Base-by-base conservation (phyloP, 192 early-diverging fungal genomes). In the Coemansia sp. region DNA sequence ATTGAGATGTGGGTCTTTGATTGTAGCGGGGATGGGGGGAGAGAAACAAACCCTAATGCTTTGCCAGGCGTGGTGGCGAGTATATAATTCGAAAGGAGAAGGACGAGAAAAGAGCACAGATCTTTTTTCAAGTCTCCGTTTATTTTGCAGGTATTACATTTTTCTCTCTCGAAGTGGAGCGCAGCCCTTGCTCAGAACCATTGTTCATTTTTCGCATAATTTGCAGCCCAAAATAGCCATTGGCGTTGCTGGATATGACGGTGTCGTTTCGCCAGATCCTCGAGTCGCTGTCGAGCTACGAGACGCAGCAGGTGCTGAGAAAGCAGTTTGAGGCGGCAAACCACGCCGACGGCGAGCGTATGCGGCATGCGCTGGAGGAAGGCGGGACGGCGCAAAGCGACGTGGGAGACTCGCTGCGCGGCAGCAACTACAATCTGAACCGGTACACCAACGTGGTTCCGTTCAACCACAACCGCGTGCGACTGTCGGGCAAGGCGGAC, bases 381-480 rank as follows among this genome's bases (percentile, higher is more conserved):
- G 50, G 34, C 29, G 37, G 25, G 3, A 19, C 41, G 23, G 26
- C 18, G 7, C 23, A 19, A 8, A 37, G 45, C n/a, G 14, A n/a
- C 11, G 51, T 68, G 0, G 43, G 60, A 33, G 62, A 68, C 36
- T 58, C 72, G 8, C 65, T 65, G 45, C 41, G 49, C 5, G 61
- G 65, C 25, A 23, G 53, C 43, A 76, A 76, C 61, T 76, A 61
- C 54, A 53, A 79, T 42, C 64, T 80, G 56, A 92, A 94, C 66
- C 81, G 92, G 40, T 94, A 94, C 75, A 85, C 78, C 60, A 86
- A 94, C 60, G 85, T 94, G n/a, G 85, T 90, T 84, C 92, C 92
- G 26, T 94, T 83, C 63, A 83, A 86, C 60, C 67, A 80, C 62
- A 83, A 80, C 49, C 71, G 85, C 25, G 83, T 86, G 42, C 81